Evolutionary conservation across 306 rosid genomes (phyloP).

Genomic region (Glycyrrhiza uralensis): DNA sequence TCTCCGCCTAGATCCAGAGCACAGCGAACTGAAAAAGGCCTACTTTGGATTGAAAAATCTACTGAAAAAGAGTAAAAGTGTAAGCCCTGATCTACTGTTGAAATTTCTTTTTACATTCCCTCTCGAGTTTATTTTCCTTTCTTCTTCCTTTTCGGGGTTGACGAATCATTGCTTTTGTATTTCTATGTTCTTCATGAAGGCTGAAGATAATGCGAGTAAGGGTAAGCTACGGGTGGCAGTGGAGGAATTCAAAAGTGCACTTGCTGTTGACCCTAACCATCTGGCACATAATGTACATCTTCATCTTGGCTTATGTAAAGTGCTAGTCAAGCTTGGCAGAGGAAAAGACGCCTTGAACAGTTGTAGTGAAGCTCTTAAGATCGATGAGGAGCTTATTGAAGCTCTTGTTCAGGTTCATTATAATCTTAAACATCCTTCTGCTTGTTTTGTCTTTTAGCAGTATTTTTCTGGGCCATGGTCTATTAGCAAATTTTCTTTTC

Average conservation of each 20-base stretch:
- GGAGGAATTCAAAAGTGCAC: slow-evolving; percentile 79
- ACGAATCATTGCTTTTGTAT: slow-evolving; percentile 13
- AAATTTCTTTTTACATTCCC: background rate
- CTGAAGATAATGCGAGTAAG: slow-evolving; percentile 84
- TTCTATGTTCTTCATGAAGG: slow-evolving; percentile 50
- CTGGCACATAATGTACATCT: slow-evolving; percentile 85
- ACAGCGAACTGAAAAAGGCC: slow-evolving; percentile 82
- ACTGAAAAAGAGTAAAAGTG: slow-evolving; percentile 87
- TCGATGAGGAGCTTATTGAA: slow-evolving; percentile 71
- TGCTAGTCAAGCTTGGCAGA: slow-evolving; percentile 82
- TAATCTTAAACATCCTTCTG: slow-evolving; percentile 7
- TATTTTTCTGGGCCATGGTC: slow-evolving; percentile 2
- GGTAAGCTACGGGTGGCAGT: slow-evolving; percentile 90
- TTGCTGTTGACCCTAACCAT: slow-evolving; percentile 83
- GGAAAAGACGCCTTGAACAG: slow-evolving; percentile 93
- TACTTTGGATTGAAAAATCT: slow-evolving; percentile 93
- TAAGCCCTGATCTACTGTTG: slow-evolving; percentile 36
- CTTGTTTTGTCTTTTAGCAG: slow-evolving; percentile 8
- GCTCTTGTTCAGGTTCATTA: slow-evolving; percentile 88
- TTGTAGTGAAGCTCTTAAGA: slow-evolving; percentile 78
- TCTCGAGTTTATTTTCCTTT: slow-evolving; percentile 3
- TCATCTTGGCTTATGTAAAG: slow-evolving; percentile 91
- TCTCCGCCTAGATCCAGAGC: slow-evolving; percentile 98
- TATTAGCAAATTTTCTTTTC: background rate
- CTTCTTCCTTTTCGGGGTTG: slow-evolving; percentile 14